Conservation (phyloP, 768 basidiomycete genomes). For the Rhodotorula paludigena region DNA sequence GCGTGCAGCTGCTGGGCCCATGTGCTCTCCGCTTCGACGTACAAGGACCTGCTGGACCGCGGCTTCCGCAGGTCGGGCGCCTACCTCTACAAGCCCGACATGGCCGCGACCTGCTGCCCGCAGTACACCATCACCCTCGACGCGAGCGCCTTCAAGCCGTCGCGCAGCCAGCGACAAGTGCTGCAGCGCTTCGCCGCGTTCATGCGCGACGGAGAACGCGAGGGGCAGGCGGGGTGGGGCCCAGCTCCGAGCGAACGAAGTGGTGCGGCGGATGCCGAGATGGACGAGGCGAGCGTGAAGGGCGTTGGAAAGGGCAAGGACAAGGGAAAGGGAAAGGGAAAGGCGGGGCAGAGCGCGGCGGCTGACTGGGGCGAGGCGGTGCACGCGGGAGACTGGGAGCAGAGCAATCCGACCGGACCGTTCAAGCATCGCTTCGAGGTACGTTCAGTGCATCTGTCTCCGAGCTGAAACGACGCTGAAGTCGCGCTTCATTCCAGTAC, state of each 20-base stretch:
- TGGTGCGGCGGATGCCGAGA: conserved; percentile 7
- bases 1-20: conserved; percentile 31
- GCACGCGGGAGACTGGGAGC: conserved; percentile 11
- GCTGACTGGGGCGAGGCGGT: conserved; percentile 22
- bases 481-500: conserved; percentile 11
- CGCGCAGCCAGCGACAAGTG: conserved; percentile 69
- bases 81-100: conserved; percentile 83
- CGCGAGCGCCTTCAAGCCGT: conserved; percentile 61
- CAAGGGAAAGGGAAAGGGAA: conserved; percentile 41
- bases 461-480: conserved; percentile 51
- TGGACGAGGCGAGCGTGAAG: conserved; percentile 45
- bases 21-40: conserved; percentile 40
- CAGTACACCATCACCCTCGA: conserved; percentile 89
- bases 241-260: background rate
- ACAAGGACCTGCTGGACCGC: conserved; percentile 48
- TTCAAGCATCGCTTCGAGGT: conserved; percentile 36
- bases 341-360: conserved; percentile 37
- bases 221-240: conserved; percentile 38
- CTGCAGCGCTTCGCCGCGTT: conserved; percentile 76
- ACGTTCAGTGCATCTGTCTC: conserved; percentile 57
- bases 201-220: conserved; percentile 52
- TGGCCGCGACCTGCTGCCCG: conserved; percentile 78
- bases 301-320: conserved; percentile 40
- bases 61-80: conserved; percentile 49
- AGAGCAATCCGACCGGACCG: background rate